These are phyloP conservation scores for Candida fluviatilis DNA, from an alignment of 805 yeast genomes.

Conservation along the genomic window DNA sequence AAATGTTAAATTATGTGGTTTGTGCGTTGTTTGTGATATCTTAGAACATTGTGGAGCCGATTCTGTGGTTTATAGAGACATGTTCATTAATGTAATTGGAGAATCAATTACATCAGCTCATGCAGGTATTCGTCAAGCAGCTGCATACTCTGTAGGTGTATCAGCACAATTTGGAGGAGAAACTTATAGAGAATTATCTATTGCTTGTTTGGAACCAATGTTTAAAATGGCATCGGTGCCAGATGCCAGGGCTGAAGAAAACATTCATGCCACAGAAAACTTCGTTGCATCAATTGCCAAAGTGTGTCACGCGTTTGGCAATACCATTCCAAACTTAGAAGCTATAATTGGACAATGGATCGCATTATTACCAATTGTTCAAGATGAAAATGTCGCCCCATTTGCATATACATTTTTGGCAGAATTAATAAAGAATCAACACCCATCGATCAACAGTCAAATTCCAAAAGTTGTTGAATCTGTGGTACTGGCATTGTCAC, in stretches of 20 bases:
- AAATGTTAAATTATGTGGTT: conserved; percentile 70
- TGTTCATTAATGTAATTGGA: conserved; percentile 61
- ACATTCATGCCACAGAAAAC: conserved; percentile 82
- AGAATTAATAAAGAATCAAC: conserved; percentile 64
- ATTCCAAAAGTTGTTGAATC: conserved; percentile 60
- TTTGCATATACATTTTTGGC: conserved; percentile 73
- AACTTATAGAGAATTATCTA: conserved; percentile 53
- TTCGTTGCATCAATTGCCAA: conserved; percentile 81
- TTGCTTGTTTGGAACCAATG: conserved; percentile 71
- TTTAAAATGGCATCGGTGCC: conserved; percentile 70
- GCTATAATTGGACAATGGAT: conserved; percentile 74
- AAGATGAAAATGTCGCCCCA: conserved; percentile 86
- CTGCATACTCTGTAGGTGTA: conserved; percentile 78
- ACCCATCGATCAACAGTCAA: conserved; percentile 49
- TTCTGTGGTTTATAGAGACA: conserved; percentile 58
- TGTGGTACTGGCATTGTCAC: conserved; percentile 71
- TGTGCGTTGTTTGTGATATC: conserved; percentile 75
- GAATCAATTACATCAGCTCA: conserved; percentile 62
- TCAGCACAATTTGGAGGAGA: conserved; percentile 80
- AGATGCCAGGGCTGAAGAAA: conserved; percentile 82
- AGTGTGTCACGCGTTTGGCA: conserved; percentile 63
- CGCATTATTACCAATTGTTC: conserved; percentile 71
- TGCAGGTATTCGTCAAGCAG: conserved; percentile 80
- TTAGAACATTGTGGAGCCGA: conserved; percentile 75
- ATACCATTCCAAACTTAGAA: conserved; percentile 56